Percentiles rank a stretch among this genome's conserved stretches.
Conservation (phyloP, 1,284 basidiomycete genomes). For the Fomitopsis palustris region DNA sequence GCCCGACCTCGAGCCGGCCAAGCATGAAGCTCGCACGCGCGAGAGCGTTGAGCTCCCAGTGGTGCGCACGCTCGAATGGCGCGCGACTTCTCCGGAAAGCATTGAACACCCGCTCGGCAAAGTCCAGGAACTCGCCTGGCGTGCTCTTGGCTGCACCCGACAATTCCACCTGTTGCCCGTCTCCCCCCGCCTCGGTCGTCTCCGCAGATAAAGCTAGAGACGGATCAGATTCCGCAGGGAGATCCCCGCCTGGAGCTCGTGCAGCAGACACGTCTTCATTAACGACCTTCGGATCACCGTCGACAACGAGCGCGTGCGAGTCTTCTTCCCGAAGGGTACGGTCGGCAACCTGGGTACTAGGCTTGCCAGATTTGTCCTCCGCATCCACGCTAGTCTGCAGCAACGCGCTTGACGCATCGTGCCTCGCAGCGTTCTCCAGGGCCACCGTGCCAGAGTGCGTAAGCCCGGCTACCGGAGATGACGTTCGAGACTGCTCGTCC, state of each 20-base stretch:
- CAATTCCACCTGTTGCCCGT: neutral
- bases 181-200: neutral
- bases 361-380: neutral
- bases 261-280: neutral
- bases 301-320: neutral
- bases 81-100: conserved; percentile 40
- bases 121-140: conserved; percentile 32
- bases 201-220: neutral
- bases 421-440: neutral
- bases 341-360: neutral
- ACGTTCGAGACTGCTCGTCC: neutral
- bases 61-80: conserved; percentile 45
- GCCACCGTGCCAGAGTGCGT: neutral
- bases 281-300: neutral
- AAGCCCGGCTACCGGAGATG: neutral
- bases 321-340: neutral
- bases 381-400: neutral
- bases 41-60: conserved; percentile 53
- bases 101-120: conserved; percentile 43
- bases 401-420: neutral
- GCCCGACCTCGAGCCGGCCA: conserved; percentile 44
- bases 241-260: neutral
- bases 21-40: conserved; percentile 60
- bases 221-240: neutral
- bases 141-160: conserved; percentile 11